These are phyloP conservation scores for Austroboletus novae-zelandiae DNA, from an alignment of 1,284 basidiomycete species.

Conservation along the genomic window DNA sequence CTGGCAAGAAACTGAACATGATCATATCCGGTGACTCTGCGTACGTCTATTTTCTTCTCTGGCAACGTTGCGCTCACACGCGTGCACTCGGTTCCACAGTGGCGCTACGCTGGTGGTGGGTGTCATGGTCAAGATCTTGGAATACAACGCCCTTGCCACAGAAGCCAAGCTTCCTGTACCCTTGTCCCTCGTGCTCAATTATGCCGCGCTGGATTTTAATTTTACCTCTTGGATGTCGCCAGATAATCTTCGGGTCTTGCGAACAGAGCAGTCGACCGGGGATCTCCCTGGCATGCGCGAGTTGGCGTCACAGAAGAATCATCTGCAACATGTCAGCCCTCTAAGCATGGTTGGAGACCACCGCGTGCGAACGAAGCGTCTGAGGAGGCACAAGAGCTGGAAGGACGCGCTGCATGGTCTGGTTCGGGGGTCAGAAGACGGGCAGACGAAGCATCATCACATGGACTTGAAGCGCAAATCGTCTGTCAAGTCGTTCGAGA, in stretches of 20 bases:
- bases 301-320: conserved; percentile 80
- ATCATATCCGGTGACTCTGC: conserved; percentile 90
- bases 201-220: conserved; percentile 90
- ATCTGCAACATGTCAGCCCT: conserved; percentile 83
- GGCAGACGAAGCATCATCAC: conserved; percentile 9
- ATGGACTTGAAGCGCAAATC: conserved; percentile 28
- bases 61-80: conserved; percentile 10
- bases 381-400: conserved; percentile 54
- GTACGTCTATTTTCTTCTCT: conserved; percentile 49
- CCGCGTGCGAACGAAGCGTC: conserved; percentile 39
- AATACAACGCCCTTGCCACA: conserved; percentile 47
- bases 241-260: conserved; percentile 78
- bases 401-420: conserved; percentile 52
- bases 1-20: conserved; percentile 69
- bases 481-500: conserved; percentile 28
- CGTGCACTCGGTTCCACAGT: conserved; percentile 39
- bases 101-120: conserved; percentile 84
- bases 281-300: conserved; percentile 62
- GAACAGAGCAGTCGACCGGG: conserved; percentile 79
- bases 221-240: conserved; percentile 98
- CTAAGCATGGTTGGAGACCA: conserved; percentile 83
- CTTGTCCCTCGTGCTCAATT: conserved; percentile 79
- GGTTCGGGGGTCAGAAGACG: conserved; percentile 33
- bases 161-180: conserved; percentile 52
- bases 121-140: conserved; percentile 81